A percentile compares a stretch with the other conserved stretches of the same genome.
Conservation (phyloP, 805 yeast species). For the Metschnikowia borealis region DNA sequence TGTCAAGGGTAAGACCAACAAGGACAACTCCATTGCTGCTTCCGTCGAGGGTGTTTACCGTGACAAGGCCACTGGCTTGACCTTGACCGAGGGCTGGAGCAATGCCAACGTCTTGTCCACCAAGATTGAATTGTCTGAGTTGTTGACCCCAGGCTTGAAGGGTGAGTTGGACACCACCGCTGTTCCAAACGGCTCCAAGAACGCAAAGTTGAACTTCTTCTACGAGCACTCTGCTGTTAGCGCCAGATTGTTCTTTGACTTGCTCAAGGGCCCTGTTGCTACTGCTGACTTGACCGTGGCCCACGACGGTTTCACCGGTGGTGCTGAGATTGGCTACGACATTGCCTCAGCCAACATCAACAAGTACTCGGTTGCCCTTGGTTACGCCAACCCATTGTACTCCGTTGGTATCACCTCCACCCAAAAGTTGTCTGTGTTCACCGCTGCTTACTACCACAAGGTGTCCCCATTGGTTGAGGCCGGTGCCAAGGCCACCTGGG, state of each 20-base stretch:
- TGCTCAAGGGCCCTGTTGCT: conserved; percentile 92
- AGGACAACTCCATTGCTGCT: conserved; percentile 80
- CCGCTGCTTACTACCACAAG: conserved; percentile 96
- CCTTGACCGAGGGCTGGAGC: conserved; percentile 97
- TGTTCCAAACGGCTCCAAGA: conserved; percentile 79
- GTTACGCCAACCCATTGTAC: conserved; percentile 87
- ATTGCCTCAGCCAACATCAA: conserved; percentile 88
- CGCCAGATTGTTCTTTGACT: conserved; percentile 92
- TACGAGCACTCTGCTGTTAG: conserved; percentile 90
- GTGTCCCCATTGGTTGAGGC: conserved; percentile 89
- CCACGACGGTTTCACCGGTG: conserved; percentile 94
- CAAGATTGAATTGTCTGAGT: conserved; percentile 87
- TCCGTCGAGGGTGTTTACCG: conserved; percentile 86
- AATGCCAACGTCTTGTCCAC: conserved; percentile 88
- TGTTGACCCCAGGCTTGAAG: conserved; percentile 92
- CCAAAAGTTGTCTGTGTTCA: conserved; percentile 80
- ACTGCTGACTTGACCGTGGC: conserved; percentile 93
- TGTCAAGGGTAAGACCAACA: conserved; percentile 83
- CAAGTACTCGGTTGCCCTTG: conserved; percentile 89
- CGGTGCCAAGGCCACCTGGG: conserved; percentile 97
- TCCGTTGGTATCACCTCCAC: conserved; percentile 80
- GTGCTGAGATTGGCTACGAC: conserved; percentile 97
- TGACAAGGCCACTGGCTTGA: conserved; percentile 88
- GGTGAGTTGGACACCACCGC: conserved; percentile 85
- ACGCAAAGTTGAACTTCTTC: conserved; percentile 84